Evolutionary conservation across 192 early-diverging fungal genomes (phyloP).

Genomic region (Phlyctochytrium bullatum): DNA sequence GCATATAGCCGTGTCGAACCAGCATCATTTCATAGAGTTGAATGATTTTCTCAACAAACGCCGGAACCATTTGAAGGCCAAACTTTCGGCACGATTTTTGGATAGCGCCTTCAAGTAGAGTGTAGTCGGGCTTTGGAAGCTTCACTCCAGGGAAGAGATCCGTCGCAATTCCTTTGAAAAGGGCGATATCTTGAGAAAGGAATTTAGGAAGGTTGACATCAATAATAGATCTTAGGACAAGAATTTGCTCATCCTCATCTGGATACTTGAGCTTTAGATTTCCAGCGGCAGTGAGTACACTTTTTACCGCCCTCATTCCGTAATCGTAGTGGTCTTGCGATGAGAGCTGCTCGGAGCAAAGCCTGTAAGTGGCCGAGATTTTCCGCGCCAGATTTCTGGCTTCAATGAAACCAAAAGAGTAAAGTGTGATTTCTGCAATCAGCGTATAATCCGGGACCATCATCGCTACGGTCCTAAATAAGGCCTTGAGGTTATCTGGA

Average conservation of each 20-base stretch:
- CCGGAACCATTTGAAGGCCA: slow-evolving; percentile 50
- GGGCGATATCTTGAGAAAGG: slow-evolving; percentile 60
- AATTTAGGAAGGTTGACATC: slow-evolving; percentile 67
- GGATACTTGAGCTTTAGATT: slow-evolving; percentile 63
- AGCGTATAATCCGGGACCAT: slow-evolving; percentile 65
- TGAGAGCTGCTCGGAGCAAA: slow-evolving; percentile 63
- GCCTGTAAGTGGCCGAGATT: slow-evolving; percentile 55
- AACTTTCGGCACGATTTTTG: slow-evolving; percentile 45
- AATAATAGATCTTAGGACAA: slow-evolving; percentile 58
- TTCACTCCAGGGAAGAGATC: slow-evolving; percentile 61
- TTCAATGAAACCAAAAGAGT: slow-evolving; percentile 64
- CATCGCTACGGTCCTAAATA: slow-evolving; percentile 61
- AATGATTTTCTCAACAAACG: slow-evolving; percentile 64
- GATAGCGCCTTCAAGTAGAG: slow-evolving; percentile 46
- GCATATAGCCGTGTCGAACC: slow-evolving; percentile 63
- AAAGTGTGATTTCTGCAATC: slow-evolving; percentile 64
- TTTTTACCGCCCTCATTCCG: slow-evolving; percentile 64
- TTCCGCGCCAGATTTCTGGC: slow-evolving; percentile 58
- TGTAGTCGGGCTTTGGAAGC: slow-evolving; percentile 62
- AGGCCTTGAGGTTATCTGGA: slow-evolving; percentile 53
- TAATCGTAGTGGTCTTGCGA: slow-evolving; percentile 68
- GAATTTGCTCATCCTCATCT: slow-evolving; percentile 59
- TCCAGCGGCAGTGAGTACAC: slow-evolving; percentile 58
- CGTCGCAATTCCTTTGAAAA: slow-evolving; percentile 59
- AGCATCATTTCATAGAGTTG: slow-evolving; percentile 68